phyloP scores from a whole-genome alignment of 2,329 filamentous ascomycete species.

The Verticillium klebahnii region DNA sequence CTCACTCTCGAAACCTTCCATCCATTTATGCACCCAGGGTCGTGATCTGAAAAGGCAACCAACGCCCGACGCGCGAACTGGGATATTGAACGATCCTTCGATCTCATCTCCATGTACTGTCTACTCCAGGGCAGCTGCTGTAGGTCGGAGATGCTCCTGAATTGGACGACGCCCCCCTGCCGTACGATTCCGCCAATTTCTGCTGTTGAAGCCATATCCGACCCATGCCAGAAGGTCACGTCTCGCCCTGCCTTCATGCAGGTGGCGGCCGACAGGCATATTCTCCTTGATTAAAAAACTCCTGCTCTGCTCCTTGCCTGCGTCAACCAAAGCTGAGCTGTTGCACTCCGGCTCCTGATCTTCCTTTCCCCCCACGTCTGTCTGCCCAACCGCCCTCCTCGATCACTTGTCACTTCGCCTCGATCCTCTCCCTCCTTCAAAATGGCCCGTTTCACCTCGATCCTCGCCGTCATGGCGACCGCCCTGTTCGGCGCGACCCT shows the following conservation, averaged over 20 bases:
- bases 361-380: background rate
- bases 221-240: background rate
- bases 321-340: background rate
- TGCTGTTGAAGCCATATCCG: background rate
- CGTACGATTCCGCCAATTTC: background rate
- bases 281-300: background rate
- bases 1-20: too few species aligned
- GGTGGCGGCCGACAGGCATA: background rate
- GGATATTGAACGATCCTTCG: too few species aligned
- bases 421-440: background rate
- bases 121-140: too few species aligned
- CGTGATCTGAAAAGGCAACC: too few species aligned
- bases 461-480: slow-evolving; percentile 1
- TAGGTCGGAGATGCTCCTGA: background rate
- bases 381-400: background rate
- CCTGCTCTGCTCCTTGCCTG: background rate
- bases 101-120: too few species aligned
- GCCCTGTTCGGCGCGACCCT: slow-evolving; percentile 1
- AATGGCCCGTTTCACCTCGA: slow-evolving; percentile 5
- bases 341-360: background rate
- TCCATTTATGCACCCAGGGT: too few species aligned
- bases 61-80: too few species aligned
- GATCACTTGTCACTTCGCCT: background rate
- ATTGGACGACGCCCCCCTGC: background rate
- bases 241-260: background rate